Conservation (phyloP, 306 rosid species). For the Trifolium repens region DNA sequence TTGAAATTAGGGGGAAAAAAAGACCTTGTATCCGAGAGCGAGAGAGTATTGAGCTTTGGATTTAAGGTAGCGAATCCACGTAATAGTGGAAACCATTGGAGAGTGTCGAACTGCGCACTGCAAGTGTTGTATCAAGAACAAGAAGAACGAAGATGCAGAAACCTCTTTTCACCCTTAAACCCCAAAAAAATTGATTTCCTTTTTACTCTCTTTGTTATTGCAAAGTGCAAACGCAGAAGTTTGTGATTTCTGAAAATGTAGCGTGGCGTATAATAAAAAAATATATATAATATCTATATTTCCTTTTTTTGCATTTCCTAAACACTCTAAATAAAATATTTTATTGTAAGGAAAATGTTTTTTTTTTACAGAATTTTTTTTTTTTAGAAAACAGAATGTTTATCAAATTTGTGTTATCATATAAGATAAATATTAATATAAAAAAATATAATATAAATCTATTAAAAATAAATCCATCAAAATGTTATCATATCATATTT, state of each 20-base stretch:
- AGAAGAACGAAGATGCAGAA: not conserved
- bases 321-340: no score
- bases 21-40: conserved; percentile 69
- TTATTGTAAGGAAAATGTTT: no score
- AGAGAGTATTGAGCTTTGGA: conserved; percentile 63
- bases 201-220: not conserved
- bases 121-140: conserved; percentile 9
- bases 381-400: no score
- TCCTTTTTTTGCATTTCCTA: no score
- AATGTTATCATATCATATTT: no score
- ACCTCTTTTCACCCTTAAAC: conserved; percentile 15
- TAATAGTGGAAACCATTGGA: conserved; percentile 64
- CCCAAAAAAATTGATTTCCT: conserved; percentile 4
- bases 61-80: conserved; percentile 65
- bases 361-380: no score
- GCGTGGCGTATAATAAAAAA: not conserved
- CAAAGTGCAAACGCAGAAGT: not conserved
- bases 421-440: no score
- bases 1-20: conserved; percentile 1
- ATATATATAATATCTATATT: no score
- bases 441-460: no score
- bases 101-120: not conserved
- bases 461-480: no score
- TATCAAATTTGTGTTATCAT: no score
- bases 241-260: not conserved